These are phyloP conservation scores for Poronia punctata DNA, from an alignment of 495 filamentous ascomycete species.

Conservation along the genomic window DNA sequence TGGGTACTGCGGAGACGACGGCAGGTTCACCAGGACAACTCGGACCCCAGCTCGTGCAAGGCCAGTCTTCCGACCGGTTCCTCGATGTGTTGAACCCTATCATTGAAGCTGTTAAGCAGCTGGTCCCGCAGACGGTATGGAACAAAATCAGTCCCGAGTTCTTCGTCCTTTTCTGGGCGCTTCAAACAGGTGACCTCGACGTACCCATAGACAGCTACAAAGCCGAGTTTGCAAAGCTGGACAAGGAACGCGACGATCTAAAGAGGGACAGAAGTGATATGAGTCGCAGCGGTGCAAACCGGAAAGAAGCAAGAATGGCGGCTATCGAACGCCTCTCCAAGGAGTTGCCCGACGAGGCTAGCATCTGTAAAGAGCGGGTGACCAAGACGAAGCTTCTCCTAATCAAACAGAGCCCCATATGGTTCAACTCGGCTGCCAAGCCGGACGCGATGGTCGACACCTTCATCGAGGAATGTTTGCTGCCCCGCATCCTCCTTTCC, in stretches of 20 bases:
- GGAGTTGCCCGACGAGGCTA: conserved; percentile 62
- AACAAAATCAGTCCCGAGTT: conserved; percentile 64
- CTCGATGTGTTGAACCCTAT: conserved; percentile 72
- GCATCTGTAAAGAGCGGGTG: conserved; percentile 57
- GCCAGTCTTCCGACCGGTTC: conserved; percentile 44
- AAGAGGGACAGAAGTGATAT: conserved; percentile 66
- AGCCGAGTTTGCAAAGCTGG: conserved; percentile 56
- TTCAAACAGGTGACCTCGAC: conserved; percentile 72
- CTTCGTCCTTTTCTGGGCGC: conserved; percentile 90
- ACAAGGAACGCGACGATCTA: conserved; percentile 52
- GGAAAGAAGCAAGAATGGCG: conserved; percentile 59
- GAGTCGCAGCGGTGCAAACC: conserved; percentile 52
- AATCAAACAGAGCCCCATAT: conserved; percentile 48
- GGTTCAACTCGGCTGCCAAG: conserved; percentile 63
- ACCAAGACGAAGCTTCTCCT: conserved; percentile 56
- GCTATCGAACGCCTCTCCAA: conserved; percentile 51
- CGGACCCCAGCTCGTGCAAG: conserved; percentile 15
- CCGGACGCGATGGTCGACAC: conserved; percentile 62
- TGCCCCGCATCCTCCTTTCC: conserved; percentile 79
- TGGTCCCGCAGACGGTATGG: conserved; percentile 58
- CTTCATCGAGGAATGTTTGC: conserved; percentile 81
- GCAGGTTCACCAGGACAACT: conserved; percentile 17
- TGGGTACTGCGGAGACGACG: conserved; percentile 19
- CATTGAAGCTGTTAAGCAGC: conserved; percentile 56
- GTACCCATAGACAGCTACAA: conserved; percentile 68